These are phyloP conservation scores for Phlyctochytrium planicorne DNA, from an alignment of 192 early-diverging fungal species.

Conservation along the genomic window DNA sequence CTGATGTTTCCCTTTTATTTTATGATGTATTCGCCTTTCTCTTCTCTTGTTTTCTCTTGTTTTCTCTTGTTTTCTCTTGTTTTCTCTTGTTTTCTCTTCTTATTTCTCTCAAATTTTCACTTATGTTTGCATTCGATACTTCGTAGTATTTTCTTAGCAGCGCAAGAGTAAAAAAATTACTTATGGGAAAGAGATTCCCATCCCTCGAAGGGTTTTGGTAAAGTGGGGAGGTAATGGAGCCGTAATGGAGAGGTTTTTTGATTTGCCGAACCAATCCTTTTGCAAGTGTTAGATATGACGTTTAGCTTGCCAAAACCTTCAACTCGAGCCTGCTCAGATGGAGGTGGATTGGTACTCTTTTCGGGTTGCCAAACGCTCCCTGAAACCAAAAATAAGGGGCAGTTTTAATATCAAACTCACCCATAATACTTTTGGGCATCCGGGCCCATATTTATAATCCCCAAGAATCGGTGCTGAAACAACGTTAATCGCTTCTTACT, in stretches of 20 bases:
- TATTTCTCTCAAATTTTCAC: too few relatives aligned
- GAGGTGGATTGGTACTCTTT: slow-evolving; percentile 42
- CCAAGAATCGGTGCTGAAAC: slow-evolving; percentile 36
- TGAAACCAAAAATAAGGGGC: slow-evolving; percentile 3
- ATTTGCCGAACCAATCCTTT: slow-evolving; percentile 26
- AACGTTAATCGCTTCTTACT: not conserved
- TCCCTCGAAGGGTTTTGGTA: not conserved
- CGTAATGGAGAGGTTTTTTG: slow-evolving; percentile 11
- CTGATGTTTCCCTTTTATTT: too few relatives aligned
- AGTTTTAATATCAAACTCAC: not conserved
- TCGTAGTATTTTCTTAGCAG: too few relatives aligned
- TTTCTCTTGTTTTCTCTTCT: too few relatives aligned
- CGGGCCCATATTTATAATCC: slow-evolving; percentile 46
- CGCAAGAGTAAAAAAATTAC: too few relatives aligned
- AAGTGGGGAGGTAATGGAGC: slow-evolving; percentile 19
- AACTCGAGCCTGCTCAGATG: slow-evolving; percentile 37
- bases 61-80: too few relatives aligned
- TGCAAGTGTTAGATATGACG: not conserved
- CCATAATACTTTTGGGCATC: slow-evolving; percentile 33
- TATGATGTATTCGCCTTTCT: too few relatives aligned
- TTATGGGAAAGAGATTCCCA: too few relatives aligned
- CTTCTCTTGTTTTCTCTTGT: too few relatives aligned
- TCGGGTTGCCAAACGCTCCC: slow-evolving; percentile 25
- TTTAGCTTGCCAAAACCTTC: slow-evolving; percentile 11
- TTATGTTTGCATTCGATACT: too few relatives aligned